phyloP scores from a whole-genome alignment of 768 basidiomycete species.

The Leccinellum albellum region DNA sequence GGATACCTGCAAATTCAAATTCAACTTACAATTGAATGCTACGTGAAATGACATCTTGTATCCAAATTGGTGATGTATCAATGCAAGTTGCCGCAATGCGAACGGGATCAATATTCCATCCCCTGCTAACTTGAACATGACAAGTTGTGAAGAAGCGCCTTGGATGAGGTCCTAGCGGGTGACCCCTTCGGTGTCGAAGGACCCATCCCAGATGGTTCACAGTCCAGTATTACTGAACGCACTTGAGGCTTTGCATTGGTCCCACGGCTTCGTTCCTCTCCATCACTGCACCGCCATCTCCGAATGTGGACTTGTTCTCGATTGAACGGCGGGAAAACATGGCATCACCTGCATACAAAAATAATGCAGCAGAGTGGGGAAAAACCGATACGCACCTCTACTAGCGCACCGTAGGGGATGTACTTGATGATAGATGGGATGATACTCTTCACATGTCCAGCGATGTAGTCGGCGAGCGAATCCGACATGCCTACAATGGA shows the following conservation, averaged over 20 bases:
- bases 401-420: conserved; percentile 70
- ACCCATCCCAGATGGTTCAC: no score
- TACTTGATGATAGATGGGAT: conserved; percentile 83
- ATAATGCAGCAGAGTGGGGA: background rate
- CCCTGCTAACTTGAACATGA: no score
- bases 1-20: no score
- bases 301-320: conserved; percentile 89
- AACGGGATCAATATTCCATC: background rate
- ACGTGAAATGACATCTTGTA: no score
- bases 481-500: conserved; percentile 73
- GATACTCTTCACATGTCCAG: conserved; percentile 43
- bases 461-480: conserved; percentile 69
- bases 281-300: conserved; percentile 56
- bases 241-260: no score
- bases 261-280: conserved; percentile 30
- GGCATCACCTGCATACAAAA: conserved; percentile 65
- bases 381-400: conserved; percentile 43
- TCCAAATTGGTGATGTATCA: background rate
- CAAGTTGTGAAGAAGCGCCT: no score
- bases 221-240: no score
- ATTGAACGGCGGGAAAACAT: conserved; percentile 83
- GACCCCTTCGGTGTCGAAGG: no score
- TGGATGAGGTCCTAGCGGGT: no score
- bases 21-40: no score
- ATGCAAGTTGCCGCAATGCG: background rate